Evolutionary conservation across 1,284 basidiomycete genomes (phyloP).

Genomic region (Ceratobasidium sp.): DNA sequence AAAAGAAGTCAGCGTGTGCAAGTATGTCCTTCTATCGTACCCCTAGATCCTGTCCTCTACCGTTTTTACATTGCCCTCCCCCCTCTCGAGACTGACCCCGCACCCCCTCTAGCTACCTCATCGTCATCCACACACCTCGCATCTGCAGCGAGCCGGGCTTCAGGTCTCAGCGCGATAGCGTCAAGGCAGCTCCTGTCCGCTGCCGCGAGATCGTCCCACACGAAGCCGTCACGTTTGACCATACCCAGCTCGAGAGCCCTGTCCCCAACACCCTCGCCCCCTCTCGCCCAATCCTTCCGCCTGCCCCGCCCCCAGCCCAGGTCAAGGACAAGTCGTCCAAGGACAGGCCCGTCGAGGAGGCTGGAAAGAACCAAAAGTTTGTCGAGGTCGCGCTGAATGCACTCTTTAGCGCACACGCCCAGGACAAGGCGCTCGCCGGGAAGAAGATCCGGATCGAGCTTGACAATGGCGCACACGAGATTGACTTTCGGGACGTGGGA

Average conservation of each 20-base stretch:
- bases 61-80: conserved; percentile 3
- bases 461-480: conserved; percentile 41
- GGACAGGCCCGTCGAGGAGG: conserved; percentile 20
- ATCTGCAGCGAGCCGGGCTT: conserved; percentile 91
- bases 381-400: conserved; percentile 36
- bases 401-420: conserved; percentile 21
- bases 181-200: conserved; percentile 70
- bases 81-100: conserved; percentile 14
- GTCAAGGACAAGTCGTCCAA: conserved; percentile 32
- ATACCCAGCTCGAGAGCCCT: conserved; percentile 62
- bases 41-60: background rate
- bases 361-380: conserved; percentile 13
- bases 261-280: conserved; percentile 60
- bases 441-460: conserved; percentile 39
- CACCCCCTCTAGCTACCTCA: conserved; percentile 67
- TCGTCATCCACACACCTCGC: conserved; percentile 91
- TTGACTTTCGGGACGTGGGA: conserved; percentile 40
- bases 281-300: conserved; percentile 49
- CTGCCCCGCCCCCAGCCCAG: conserved; percentile 40
- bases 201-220: conserved; percentile 70
- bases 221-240: conserved; percentile 33
- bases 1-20: conserved; percentile 40
- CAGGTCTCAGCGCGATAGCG: conserved; percentile 70
- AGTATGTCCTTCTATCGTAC: conserved; percentile 31
- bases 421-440: conserved; percentile 32